These are phyloP conservation scores for Rhodotorula sp. DNA, from an alignment of 1,284 basidiomycete genomes.

Conservation along the genomic window DNA sequence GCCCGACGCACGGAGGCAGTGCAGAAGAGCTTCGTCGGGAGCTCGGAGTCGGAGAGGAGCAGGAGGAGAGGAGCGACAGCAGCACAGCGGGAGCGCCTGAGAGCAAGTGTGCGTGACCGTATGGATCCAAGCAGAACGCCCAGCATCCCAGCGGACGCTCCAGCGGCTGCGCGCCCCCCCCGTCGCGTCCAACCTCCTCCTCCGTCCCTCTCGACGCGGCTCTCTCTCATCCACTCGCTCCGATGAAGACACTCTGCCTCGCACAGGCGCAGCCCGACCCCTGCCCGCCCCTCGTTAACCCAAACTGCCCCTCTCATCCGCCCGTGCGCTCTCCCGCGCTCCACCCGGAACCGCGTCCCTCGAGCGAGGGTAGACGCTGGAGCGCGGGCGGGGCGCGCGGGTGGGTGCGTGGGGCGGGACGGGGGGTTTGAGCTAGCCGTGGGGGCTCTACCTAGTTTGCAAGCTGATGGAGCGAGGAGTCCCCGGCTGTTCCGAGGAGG, in stretches of 20 bases:
- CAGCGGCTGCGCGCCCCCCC: too few relatives aligned
- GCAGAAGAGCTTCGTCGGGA: too few relatives aligned
- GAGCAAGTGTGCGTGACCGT: too few relatives aligned
- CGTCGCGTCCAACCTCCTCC: neutral
- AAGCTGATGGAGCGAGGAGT: conserved; percentile 5
- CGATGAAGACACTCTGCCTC: neutral
- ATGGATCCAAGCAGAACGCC: too few relatives aligned
- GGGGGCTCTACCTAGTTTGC: neutral
- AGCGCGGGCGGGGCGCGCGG: neutral
- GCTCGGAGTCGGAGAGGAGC: too few relatives aligned
- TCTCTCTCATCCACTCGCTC: neutral
- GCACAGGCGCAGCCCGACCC: neutral
- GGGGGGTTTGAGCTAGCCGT: neutral
- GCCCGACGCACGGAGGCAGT: too few relatives aligned
- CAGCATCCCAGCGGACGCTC: too few relatives aligned
- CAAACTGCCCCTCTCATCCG: neutral
- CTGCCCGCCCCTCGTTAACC: conserved; percentile 8
- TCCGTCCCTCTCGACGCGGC: too few relatives aligned
- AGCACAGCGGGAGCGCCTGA: too few relatives aligned
- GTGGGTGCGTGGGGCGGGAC: neutral
- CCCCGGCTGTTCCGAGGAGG: neutral
- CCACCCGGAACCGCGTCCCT: neutral
- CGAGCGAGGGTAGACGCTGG: conserved; percentile 2
- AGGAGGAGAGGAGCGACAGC: too few relatives aligned
- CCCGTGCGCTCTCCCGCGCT: neutral